These are phyloP conservation scores for Aspergillus hiratsukae DNA, from an alignment of 2,329 filamentous ascomycete genomes.

Conservation along the genomic window DNA sequence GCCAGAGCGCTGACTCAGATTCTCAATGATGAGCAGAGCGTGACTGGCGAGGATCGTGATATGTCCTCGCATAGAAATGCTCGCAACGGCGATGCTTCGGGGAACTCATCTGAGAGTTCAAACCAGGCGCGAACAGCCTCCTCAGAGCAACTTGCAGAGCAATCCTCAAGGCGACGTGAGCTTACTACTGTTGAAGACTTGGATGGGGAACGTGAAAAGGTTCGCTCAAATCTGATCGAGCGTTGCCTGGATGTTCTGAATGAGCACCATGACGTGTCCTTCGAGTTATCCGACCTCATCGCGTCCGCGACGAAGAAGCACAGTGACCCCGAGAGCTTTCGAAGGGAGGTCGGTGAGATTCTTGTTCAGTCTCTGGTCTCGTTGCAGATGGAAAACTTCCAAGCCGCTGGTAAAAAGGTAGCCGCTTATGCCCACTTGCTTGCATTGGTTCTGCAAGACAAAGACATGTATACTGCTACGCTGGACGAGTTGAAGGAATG, in stretches of 20 bases:
- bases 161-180: slow-evolving; percentile 27
- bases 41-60: slow-evolving; percentile 20
- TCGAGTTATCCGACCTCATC: slow-evolving; percentile 86
- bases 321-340: slow-evolving; percentile 53
- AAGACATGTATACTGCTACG: slow-evolving; percentile 72
- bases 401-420: slow-evolving; percentile 62
- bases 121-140: slow-evolving; percentile 16
- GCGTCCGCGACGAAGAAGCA: slow-evolving; percentile 63
- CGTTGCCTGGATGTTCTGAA: slow-evolving; percentile 86
- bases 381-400: slow-evolving; percentile 54
- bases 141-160: slow-evolving; percentile 18
- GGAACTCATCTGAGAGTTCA: slow-evolving; percentile 17
- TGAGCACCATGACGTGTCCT: slow-evolving; percentile 79
- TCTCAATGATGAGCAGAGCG: slow-evolving; percentile 29
- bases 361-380: slow-evolving; percentile 78
- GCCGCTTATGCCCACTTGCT: slow-evolving; percentile 89
- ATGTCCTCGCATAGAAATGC: slow-evolving; percentile 20
- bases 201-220: slow-evolving; percentile 66
- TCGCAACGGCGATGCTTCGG: slow-evolving; percentile 10
- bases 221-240: slow-evolving; percentile 77
- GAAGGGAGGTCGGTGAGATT: slow-evolving; percentile 74
- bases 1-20: slow-evolving; percentile 43
- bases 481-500: slow-evolving; percentile 71
- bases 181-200: slow-evolving; percentile 67
- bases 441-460: slow-evolving; percentile 79